Evolutionary conservation across 768 basidiomycete genomes (phyloP), one percentile per base, ranked within the genome.

Genomic region (Mycena galericulata): DNA sequence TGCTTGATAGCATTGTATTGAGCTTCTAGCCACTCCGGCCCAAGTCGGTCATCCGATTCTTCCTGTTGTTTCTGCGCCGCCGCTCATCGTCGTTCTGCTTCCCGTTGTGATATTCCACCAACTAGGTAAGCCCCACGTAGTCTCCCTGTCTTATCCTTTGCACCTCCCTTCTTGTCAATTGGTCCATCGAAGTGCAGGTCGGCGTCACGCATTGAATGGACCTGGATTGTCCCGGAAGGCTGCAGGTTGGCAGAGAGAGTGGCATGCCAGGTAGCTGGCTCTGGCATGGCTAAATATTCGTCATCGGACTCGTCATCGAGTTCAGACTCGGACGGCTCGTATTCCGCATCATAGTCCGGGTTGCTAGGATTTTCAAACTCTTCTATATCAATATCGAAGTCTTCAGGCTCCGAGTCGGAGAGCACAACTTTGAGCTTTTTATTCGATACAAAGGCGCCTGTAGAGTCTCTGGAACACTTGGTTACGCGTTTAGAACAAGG

Each of bases 121-220:
- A 47, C 22, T 24, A 47, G 46, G 24, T 47, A 47, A 24, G 46
- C 24, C 46, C 46, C 46, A 47, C 46, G 17, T 17, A 43, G 18
- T 17, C 18, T 43, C 41, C 41, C 41, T 43, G 41, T 43, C 17
- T 43, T 43, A 47, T 47, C 46, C 46, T 47, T 47, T 26, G 46
- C 46, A 47, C 46, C 46, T 15, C 46, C 46, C 46, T 47, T 47
- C 46, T 47, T 47, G 46, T 47, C 46, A 26, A 47, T 47, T 47
- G 46, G 46, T 8, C 46, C 46, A 15, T 22, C 46, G 20, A 47
- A 47, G 24, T 47, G 46, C 4, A 47, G 46, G 7, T 47, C 24
- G 46, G 46, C 46, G 24, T 47, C 46, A 6, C 46, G 22, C 46
- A 47, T 47, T 47, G 46, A 47, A 47, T 26, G 46, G 46, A 43